phyloP scores from a whole-genome alignment of 768 basidiomycete species.

The Rubroboletus pulcherrimus region DNA sequence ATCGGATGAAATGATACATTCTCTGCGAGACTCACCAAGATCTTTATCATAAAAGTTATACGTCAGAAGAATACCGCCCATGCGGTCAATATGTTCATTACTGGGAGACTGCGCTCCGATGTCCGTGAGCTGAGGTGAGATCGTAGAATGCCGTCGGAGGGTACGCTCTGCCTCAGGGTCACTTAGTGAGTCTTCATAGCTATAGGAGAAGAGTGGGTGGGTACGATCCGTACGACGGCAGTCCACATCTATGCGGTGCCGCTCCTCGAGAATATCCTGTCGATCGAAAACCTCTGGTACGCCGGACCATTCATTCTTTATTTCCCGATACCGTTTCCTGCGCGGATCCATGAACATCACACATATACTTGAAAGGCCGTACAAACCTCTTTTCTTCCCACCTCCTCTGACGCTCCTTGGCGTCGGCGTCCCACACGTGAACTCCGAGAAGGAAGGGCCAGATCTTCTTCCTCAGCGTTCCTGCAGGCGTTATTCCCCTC shows the following conservation, averaged over 20 bases:
- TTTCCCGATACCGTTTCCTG: slow-evolving; percentile 64
- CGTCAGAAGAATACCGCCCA: slow-evolving; percentile 81
- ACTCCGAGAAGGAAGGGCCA: slow-evolving; percentile 94
- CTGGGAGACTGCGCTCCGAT: slow-evolving; percentile 85
- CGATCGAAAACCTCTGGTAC: slow-evolving; percentile 78
- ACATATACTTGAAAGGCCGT: background rate
- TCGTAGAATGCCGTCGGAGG: slow-evolving; percentile 60
- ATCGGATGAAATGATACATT: background rate
- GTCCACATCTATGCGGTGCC: slow-evolving; percentile 95
- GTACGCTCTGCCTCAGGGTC: slow-evolving; percentile 52
- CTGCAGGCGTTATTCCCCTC: slow-evolving; percentile 57
- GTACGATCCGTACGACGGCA: slow-evolving; percentile 93
- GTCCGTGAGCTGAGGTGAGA: slow-evolving; percentile 67
- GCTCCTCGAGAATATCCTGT: slow-evolving; percentile 79
- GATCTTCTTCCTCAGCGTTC: slow-evolving; percentile 60
- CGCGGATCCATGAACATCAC: slow-evolving; percentile 7
- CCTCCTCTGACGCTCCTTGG: slow-evolving; percentile 51
- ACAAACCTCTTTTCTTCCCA: slow-evolving; percentile 66
- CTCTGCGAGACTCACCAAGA: slow-evolving; percentile 53
- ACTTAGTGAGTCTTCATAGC: slow-evolving; percentile 31
- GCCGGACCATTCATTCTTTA: slow-evolving; percentile 82
- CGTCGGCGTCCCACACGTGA: slow-evolving; percentile 71
- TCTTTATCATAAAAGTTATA: slow-evolving; percentile 90
- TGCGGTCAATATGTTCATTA: slow-evolving; percentile 89
- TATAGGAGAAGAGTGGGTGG: slow-evolving; percentile 80